Percentiles rank a stretch among this genome's conserved stretches.
Evolutionary conservation across 2,329 filamentous ascomycete species (phyloP).

Genomic region (Verticillium isaacii): DNA sequence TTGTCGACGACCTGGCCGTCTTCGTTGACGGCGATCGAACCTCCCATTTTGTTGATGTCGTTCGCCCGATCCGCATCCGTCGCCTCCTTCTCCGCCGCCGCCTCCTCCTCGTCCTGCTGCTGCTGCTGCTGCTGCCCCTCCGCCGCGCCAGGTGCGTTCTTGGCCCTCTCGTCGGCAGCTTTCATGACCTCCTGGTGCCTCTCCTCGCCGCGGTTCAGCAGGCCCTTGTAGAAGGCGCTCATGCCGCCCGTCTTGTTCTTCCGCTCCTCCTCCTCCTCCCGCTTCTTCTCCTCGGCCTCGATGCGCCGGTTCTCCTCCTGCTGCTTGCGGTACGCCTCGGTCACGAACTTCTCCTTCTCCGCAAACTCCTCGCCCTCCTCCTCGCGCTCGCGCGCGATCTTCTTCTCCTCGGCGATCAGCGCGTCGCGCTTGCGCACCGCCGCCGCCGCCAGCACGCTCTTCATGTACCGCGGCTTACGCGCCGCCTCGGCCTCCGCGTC

Average conservation of each 20-base stretch:
- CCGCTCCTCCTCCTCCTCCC: conserved; percentile 60
- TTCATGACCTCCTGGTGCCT: conserved; percentile 66
- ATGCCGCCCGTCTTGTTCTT: conserved; percentile 66
- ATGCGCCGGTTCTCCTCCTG: conserved; percentile 68
- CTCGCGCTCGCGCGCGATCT: conserved; percentile 71
- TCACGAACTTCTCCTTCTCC: conserved; percentile 84
- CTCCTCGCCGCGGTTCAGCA: conserved; percentile 67
- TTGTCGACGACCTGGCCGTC: conserved; percentile 82
- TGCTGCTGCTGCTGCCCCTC: conserved; percentile 24
- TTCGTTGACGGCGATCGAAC: conserved; percentile 66
- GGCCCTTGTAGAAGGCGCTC: conserved; percentile 71
- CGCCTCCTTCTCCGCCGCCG: conserved; percentile 36
- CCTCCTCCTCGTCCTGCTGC: too few species aligned
- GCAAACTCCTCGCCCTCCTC: conserved; percentile 76
- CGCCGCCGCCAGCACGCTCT: conserved; percentile 65
- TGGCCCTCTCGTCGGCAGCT: conserved; percentile 54
- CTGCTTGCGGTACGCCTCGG: conserved; percentile 75
- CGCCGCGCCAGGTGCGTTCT: conserved; percentile 29
- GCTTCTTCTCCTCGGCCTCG: conserved; percentile 65
- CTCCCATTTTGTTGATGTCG: conserved; percentile 60
- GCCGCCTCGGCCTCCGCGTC: conserved; percentile 49
- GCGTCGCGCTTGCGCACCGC: conserved; percentile 74
- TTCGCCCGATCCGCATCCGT: conserved; percentile 60
- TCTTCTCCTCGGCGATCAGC: conserved; percentile 74
- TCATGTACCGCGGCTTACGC: conserved; percentile 74